A percentile compares a stretch with the other conserved stretches of the same genome.
phyloP scores from a whole-genome alignment of 345 rosid genomes.

The Microthlaspi erraticum region DNA sequence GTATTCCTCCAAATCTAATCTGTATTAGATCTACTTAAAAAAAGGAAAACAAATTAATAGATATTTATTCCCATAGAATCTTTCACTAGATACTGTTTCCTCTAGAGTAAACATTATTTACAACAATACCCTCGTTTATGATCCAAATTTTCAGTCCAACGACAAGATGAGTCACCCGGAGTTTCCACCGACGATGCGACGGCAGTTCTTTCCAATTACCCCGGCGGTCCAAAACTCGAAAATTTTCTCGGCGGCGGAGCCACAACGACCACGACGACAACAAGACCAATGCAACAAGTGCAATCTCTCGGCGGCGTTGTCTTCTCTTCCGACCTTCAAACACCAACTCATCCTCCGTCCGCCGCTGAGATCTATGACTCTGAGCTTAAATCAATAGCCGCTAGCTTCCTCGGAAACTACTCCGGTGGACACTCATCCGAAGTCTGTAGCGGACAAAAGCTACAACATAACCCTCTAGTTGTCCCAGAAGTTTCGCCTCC shows the following conservation, averaged over 20 bases:
- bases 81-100: constrained; percentile 44
- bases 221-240: constrained; percentile 70
- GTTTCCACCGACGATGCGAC: constrained; percentile 40
- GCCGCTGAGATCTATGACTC: constrained; percentile 60
- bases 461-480: constrained; percentile 37
- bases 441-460: constrained; percentile 34
- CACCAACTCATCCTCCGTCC: constrained; percentile 36
- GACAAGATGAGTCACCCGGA: constrained; percentile 41
- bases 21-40: constrained; percentile 8
- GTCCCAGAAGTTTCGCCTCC: constrained; percentile 45
- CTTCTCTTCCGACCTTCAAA: constrained; percentile 43
- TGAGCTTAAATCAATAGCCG: constrained; percentile 78
- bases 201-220: constrained; percentile 57
- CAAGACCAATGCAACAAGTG: constrained; percentile 42
- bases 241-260: constrained; percentile 65
- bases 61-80: constrained; percentile 22
- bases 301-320: constrained; percentile 39
- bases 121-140: constrained; percentile 16
- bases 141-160: constrained; percentile 22
- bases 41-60: neutral
- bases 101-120: constrained; percentile 22
- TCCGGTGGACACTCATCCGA: constrained; percentile 41
- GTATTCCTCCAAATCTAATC: no score
- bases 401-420: constrained; percentile 73
- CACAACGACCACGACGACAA: constrained; percentile 36